phyloP scores from a whole-genome alignment of 116 monocot genomes.

The Phalaenopsis hybrid region DNA sequence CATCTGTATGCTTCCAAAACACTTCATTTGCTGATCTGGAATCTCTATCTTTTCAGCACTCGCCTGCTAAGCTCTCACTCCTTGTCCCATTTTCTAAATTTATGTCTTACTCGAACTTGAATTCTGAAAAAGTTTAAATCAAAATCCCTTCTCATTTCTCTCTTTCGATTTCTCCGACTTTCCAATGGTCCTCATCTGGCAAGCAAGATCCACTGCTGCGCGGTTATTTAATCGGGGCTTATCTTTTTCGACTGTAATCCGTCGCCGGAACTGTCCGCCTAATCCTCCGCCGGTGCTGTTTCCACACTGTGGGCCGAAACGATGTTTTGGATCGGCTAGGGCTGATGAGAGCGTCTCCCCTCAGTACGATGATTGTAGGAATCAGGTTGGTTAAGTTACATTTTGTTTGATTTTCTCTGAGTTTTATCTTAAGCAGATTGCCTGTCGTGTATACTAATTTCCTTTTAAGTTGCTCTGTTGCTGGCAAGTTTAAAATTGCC shows the following conservation, averaged over 20 bases:
- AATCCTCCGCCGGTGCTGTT: not conserved
- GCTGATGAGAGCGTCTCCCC: constrained; percentile 9
- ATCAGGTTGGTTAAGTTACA: constrained; percentile 6
- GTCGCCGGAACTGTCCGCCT: not conserved
- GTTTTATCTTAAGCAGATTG: not conserved
- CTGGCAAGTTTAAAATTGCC: too few species aligned
- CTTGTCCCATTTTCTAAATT: too few species aligned
- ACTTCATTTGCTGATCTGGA: too few species aligned
- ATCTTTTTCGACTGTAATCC: not conserved
- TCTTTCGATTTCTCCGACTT: not conserved
- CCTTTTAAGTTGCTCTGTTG: too few species aligned
- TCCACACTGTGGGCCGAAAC: not conserved
- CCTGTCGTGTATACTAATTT: too few species aligned
- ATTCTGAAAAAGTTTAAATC: not conserved
- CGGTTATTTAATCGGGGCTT: not conserved
- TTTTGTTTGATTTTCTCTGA: not conserved
- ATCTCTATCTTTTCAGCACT: too few species aligned
- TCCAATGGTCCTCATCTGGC: not conserved
- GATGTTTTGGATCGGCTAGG: constrained; percentile 3
- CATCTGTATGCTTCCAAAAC: too few species aligned
- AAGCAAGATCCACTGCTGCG: constrained; percentile 4
- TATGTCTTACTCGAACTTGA: not conserved
- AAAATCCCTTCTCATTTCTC: not conserved
- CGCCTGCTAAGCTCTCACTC: too few species aligned
- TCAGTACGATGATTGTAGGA: constrained; percentile 8